Conservation (phyloP, 1,139 yeast species). For the Ogataea hybrid region DNA sequence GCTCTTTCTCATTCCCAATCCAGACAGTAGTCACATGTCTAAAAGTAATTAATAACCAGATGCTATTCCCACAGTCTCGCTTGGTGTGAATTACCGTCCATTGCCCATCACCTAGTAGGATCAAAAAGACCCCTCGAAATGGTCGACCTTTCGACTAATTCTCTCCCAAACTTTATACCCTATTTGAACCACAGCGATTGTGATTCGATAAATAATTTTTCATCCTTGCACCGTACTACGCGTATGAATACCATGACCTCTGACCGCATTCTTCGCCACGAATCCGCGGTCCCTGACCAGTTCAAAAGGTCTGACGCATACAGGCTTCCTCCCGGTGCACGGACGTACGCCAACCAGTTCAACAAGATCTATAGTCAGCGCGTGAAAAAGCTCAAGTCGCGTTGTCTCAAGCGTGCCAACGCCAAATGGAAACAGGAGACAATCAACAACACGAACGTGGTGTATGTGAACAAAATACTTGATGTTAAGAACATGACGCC, state of each 20-base stretch:
- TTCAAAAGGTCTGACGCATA: conserved; percentile 9
- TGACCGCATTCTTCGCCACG: conserved; percentile 14
- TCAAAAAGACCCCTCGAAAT: no score
- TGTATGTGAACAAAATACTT: conserved; percentile 61
- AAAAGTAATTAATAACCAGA: no score
- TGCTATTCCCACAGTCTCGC: no score
- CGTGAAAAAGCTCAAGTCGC: conserved; percentile 49
- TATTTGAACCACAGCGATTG: no score
- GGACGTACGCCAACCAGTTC: conserved; percentile 70
- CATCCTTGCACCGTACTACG: conserved; percentile 10
- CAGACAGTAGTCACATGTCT: no score
- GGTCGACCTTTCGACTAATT: no score
- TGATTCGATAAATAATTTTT: background rate
- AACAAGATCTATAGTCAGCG: conserved; percentile 72
- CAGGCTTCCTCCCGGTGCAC: conserved; percentile 16
- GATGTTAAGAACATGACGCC: conserved; percentile 70
- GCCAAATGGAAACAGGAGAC: conserved; percentile 52
- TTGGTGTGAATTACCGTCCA: no score
- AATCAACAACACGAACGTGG: conserved; percentile 38
- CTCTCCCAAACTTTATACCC: no score
- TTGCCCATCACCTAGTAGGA: no score
- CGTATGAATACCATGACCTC: conserved; percentile 17
- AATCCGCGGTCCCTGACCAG: conserved; percentile 8
- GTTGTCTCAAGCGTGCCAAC: conserved; percentile 50
- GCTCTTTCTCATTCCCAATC: no score